Conservation (phyloP, 495 filamentous ascomycete species). For the Annulohypoxylon nitens region DNA sequence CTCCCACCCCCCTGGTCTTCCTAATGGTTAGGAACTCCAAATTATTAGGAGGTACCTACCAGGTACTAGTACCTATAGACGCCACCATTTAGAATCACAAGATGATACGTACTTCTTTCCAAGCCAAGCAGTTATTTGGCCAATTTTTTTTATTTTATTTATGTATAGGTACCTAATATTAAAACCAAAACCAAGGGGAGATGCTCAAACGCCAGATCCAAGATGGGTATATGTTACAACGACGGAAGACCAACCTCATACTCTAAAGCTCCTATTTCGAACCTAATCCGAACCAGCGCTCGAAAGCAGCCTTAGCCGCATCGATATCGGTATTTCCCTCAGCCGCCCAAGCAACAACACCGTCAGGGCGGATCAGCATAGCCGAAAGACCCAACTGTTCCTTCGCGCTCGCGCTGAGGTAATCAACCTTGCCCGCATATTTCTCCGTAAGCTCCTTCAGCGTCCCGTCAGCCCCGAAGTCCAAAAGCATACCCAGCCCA, state of each 20-base stretch:
- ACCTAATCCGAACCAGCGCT: slow-evolving; percentile 25
- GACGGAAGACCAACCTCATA: background rate
- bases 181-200: background rate
- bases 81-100: no score
- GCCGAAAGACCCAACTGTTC: slow-evolving; percentile 43
- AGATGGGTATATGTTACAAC: slow-evolving; percentile 14
- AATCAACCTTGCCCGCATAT: slow-evolving; percentile 42
- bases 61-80: no score
- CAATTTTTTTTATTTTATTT: no score
- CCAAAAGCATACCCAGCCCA: slow-evolving; percentile 45
- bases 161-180: no score
- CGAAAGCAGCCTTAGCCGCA: slow-evolving; percentile 30
- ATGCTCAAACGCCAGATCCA: slow-evolving; percentile 6
- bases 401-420: slow-evolving; percentile 40
- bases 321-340: slow-evolving; percentile 33
- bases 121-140: no score
- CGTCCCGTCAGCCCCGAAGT: slow-evolving; percentile 29
- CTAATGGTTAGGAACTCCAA: no score
- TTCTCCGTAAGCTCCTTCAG: slow-evolving; percentile 29
- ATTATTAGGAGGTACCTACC: no score
- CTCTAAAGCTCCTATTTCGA: background rate
- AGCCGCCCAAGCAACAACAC: slow-evolving; percentile 51
- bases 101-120: no score
- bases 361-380: slow-evolving; percentile 54
- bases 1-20: no score